Conservation (phyloP, 148 eudicot genomes). For the Beta vulgaris region DNA sequence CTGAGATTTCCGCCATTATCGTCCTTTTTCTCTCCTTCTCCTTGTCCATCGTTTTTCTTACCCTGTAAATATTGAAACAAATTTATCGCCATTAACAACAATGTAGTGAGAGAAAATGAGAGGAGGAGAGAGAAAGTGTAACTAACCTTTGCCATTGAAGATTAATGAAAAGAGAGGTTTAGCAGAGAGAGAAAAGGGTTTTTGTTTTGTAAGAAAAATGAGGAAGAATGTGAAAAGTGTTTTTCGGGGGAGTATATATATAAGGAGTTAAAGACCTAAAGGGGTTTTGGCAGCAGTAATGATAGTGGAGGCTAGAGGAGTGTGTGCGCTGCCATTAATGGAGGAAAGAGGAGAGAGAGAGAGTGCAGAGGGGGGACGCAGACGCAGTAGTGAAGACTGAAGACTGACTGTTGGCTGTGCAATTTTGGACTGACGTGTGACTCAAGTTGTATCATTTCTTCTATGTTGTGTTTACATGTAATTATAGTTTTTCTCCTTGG, state of each 20-base stretch:
- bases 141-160: conserved; percentile 6
- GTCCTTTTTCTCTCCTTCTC: conserved; percentile 14
- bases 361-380: too few relatives aligned
- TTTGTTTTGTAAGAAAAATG: too few relatives aligned
- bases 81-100: background rate
- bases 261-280: background rate
- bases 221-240: background rate
- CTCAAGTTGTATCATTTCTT: background rate
- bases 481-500: too few relatives aligned
- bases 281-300: background rate
- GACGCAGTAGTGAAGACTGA: too few relatives aligned
- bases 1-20: background rate
- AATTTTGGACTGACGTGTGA: background rate
- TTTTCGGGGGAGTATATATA: background rate
- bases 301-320: background rate
- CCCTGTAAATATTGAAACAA: too few relatives aligned
- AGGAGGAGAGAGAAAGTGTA: background rate
- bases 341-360: background rate
- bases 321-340: background rate
- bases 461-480: too few relatives aligned
- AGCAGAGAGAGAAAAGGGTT: background rate
- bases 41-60: background rate
- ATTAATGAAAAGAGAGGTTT: background rate
- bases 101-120: background rate
- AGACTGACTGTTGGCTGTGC: background rate